Evolutionary conservation across 768 basidiomycete species (phyloP), one percentile per base, ranked within the genome.

Genomic region (Stropharia rugosoannulata): DNA sequence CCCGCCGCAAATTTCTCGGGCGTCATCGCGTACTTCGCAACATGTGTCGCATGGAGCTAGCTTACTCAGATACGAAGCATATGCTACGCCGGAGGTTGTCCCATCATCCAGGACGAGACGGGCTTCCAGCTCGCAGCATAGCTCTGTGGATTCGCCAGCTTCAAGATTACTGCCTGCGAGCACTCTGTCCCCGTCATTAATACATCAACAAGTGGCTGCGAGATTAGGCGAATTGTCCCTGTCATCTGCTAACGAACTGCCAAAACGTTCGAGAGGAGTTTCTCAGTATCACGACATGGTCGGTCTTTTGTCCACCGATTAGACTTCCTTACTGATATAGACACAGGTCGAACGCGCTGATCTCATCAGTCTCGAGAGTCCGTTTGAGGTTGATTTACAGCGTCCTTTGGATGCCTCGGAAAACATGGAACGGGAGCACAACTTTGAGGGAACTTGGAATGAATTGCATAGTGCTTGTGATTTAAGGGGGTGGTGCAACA

Each of bases 361-460:
- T 70, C 80, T 93, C 45, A 91, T 93, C 58, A 75, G 83, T 8
- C 79, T 93, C 38, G 89, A 93, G 66, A 83, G 86, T 1, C 87
- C 89, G 2, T 86, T 86, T 70, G 71, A 82, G 41, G 66, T 75
- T 7, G 85, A 86, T 56, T 74, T 25, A 38, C 61, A 19, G 67
- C 65, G 8, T 48, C 22, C 57, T 69, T 16, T 59, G 16, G 56
- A 50, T 32, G 39, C 38, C 10, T 55, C 58, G 12, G 47, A 35
- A 36, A 18, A 29, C 38, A 56, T 45, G 45, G 51, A 44, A 40
- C 47, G n/a, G 19, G 29, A 55, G 37, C 46, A 25, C n/a, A 51
- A 81, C 52, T 89, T 92, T 62, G 77, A 80, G 60, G 66, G 53
- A 13, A 65, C 72, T 2, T 93, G 90, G 91, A 75, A 83, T 48